These are phyloP conservation scores for Globisporangium recalcitrans DNA, from an alignment of 352 stramenopile species.

Conservation along the genomic window DNA sequence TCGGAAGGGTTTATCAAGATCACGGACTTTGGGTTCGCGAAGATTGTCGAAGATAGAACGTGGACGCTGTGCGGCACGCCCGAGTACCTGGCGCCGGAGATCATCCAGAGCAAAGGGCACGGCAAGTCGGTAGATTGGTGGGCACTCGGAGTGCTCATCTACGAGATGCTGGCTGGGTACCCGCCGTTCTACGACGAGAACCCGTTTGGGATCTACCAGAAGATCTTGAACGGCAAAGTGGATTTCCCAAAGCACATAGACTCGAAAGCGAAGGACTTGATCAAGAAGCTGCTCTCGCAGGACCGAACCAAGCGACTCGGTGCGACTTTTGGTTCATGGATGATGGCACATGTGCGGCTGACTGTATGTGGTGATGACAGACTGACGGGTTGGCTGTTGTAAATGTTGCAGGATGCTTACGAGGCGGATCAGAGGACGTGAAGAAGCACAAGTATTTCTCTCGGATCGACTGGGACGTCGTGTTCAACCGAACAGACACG, in stretches of 20 bases:
- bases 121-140: constrained; percentile 91
- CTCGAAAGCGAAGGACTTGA: constrained; percentile 86
- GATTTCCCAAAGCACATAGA: constrained; percentile 90
- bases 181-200: constrained; percentile 92
- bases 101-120: constrained; percentile 89
- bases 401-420: constrained; percentile 73
- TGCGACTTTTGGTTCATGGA: constrained; percentile 16
- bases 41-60: constrained; percentile 86
- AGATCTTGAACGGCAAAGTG: constrained; percentile 89
- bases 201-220: constrained; percentile 92
- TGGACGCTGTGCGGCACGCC: constrained; percentile 92
- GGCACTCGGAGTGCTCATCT: constrained; percentile 88
- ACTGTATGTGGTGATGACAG: background rate
- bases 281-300: constrained; percentile 89
- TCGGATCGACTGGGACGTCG: constrained; percentile 81
- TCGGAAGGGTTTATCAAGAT: constrained; percentile 89
- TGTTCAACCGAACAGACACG: constrained; percentile 64
- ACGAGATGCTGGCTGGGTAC: constrained; percentile 89
- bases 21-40: constrained; percentile 92
- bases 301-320: constrained; percentile 87
- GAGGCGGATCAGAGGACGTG: constrained; percentile 84
- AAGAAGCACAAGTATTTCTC: constrained; percentile 93
- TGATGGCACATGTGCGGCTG: constrained; percentile 2
- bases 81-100: constrained; percentile 92
- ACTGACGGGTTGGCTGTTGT: background rate